Evolutionary conservation across 176 grass and related monocot species (phyloP).

Genomic region (Calamus simplicifolius): DNA sequence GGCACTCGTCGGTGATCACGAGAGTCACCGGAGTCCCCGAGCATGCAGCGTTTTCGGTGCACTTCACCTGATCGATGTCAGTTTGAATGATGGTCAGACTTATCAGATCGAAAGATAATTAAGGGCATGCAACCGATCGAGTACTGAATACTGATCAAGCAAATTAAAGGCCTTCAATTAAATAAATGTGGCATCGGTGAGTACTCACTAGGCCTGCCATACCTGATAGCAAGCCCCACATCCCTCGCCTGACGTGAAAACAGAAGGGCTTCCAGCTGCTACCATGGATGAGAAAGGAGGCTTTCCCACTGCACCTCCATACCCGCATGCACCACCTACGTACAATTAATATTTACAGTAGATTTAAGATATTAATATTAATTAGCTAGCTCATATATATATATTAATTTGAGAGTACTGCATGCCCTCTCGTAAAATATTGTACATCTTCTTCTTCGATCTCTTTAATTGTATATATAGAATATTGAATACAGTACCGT

Average conservation of each 20-base stretch:
- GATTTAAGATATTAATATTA: no score
- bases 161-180: no score
- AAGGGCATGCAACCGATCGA: no score
- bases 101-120: no score
- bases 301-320: constrained; percentile 48
- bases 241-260: constrained; percentile 83
- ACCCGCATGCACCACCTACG: constrained; percentile 79
- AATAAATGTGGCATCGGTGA: no score
- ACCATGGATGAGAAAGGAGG: constrained; percentile 71
- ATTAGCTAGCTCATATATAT: no score
- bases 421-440: no score
- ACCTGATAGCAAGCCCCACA: constrained; percentile 87
- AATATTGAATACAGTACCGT: constrained; percentile 61
- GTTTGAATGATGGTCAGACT: no score
- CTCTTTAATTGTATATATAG: neutral
- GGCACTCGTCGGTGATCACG: constrained; percentile 43
- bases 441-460: no score
- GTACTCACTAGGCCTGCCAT: no score
- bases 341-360: neutral
- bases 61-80: constrained; percentile 41
- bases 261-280: constrained; percentile 78
- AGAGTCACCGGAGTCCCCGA: constrained; percentile 43
- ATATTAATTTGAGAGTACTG: no score
- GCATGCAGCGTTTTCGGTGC: constrained; percentile 34
- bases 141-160: no score